These are phyloP conservation scores for Tulasnella sp. DNA, from an alignment of 768 basidiomycete genomes.

Conservation along the genomic window DNA sequence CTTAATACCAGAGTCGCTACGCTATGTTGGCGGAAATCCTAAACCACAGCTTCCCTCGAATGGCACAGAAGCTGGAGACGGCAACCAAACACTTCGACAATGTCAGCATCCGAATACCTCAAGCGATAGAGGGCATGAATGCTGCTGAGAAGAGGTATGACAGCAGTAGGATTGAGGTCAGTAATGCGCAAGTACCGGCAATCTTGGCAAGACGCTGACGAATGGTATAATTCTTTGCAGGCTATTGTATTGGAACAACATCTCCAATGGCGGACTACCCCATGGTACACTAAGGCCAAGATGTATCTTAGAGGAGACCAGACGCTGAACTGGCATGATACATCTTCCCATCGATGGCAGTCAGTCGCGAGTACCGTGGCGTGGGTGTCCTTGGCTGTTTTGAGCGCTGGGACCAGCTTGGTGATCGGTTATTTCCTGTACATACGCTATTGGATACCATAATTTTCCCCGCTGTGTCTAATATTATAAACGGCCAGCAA, in stretches of 20 bases:
- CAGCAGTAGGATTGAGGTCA: not conserved
- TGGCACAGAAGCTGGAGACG: conserved; percentile 2
- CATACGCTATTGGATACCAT: too few species aligned
- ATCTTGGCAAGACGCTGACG: not conserved
- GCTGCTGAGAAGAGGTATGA: not conserved
- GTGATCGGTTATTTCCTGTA: too few species aligned
- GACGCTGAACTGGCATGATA: conserved; percentile 11
- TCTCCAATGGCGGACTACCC: conserved; percentile 8
- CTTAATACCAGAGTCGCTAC: not conserved
- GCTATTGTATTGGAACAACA: conserved; percentile 3
- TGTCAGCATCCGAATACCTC: not conserved
- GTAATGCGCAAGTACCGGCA: not conserved
- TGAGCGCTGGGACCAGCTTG: not conserved
- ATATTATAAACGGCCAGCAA: too few species aligned
- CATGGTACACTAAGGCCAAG: conserved; percentile 3
- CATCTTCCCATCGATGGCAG: conserved; percentile 8
- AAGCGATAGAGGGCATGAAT: not conserved
- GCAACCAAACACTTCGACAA: not conserved
- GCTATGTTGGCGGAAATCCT: not conserved
- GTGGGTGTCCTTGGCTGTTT: not conserved
- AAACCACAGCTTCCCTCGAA: not conserved
- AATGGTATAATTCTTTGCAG: not conserved
- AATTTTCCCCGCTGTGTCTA: too few species aligned
- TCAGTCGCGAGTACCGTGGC: not conserved
- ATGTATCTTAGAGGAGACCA: conserved; percentile 1